phyloP scores from a whole-genome alignment of 2,329 filamentous ascomycete genomes.

The Arthrinium puccinioides region DNA sequence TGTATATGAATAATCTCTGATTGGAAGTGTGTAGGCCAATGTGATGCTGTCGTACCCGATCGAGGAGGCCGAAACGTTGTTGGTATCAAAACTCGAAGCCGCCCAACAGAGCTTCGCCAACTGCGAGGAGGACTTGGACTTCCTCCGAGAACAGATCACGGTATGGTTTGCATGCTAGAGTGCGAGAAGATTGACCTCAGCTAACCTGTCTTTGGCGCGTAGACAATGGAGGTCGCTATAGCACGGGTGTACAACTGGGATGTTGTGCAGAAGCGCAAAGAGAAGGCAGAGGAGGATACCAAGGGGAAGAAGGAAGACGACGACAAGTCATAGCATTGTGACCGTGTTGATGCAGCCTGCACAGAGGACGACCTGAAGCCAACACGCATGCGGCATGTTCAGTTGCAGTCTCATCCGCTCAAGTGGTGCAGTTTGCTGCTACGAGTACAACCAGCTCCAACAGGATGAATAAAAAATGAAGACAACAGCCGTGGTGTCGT shows the following conservation, averaged over 20 bases:
- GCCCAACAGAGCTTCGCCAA: conserved; percentile 77
- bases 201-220: not conserved
- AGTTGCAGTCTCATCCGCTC: too few relatives aligned
- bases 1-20: too few relatives aligned
- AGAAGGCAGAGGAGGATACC: conserved; percentile 60
- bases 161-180: conserved; percentile 39
- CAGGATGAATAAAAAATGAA: too few relatives aligned
- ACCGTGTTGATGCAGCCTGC: too few relatives aligned
- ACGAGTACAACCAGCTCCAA: too few relatives aligned
- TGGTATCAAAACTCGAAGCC: conserved; percentile 68
- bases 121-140: conserved; percentile 94
- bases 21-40: conserved; percentile 57
- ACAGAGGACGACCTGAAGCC: too few relatives aligned
- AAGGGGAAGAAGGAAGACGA: conserved; percentile 31
- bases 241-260: conserved; percentile 99
- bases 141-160: conserved; percentile 92
- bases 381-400: too few relatives aligned
- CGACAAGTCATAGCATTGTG: not conserved
- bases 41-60: conserved; percentile 96
- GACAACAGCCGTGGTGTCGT: too few relatives aligned
- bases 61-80: conserved; percentile 72
- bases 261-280: conserved; percentile 89
- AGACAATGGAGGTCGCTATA: conserved; percentile 95
- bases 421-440: too few relatives aligned
- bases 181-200: too few relatives aligned